A percentile compares a stretch with the other conserved stretches of the same genome.
phyloP scores from a whole-genome alignment of 2,329 filamentous ascomycete genomes.

The Cladophialophora exuberans region DNA sequence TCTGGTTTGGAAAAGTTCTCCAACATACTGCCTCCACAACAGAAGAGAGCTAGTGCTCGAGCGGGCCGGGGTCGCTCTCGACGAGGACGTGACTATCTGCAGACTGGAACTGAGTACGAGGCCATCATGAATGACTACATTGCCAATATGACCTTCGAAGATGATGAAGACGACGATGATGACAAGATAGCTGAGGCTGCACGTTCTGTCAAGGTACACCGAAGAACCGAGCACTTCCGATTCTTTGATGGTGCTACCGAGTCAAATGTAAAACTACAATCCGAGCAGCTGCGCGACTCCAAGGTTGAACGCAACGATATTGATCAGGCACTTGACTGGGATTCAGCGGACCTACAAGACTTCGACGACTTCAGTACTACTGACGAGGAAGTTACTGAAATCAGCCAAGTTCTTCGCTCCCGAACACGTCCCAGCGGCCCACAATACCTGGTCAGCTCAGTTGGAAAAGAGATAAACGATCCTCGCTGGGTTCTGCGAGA shows the following conservation, averaged over 20 bases:
- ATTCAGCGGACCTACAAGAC: constrained; percentile 49
- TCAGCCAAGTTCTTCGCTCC: constrained; percentile 50
- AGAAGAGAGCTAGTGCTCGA: constrained; percentile 3
- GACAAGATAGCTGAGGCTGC: constrained; percentile 38
- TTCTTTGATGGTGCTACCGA: constrained; percentile 44
- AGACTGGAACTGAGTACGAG: constrained; percentile 52
- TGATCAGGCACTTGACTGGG: constrained; percentile 42
- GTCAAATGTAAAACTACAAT: constrained; percentile 42
- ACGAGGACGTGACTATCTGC: background rate
- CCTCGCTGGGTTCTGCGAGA: constrained; percentile 53
- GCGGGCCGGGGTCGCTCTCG: constrained; percentile 10
- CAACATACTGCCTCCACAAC: constrained; percentile 6
- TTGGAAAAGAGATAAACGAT: constrained; percentile 49
- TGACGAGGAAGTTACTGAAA: constrained; percentile 45
- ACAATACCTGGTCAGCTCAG: constrained; percentile 58
- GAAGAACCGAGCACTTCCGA: constrained; percentile 30
- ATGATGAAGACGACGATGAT: constrained; percentile 30
- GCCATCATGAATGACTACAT: constrained; percentile 71
- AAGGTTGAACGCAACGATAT: background rate
- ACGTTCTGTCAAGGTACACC: constrained; percentile 36
- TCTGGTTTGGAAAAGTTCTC: constrained; percentile 10
- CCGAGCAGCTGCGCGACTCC: constrained; percentile 15
- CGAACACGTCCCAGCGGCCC: constrained; percentile 48
- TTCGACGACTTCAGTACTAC: constrained; percentile 56
- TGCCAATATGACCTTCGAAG: constrained; percentile 40